Percentiles rank a stretch among this genome's conserved stretches.
Conservation (phyloP, 768 basidiomycete genomes). For the Russula griseocarnosa region DNA sequence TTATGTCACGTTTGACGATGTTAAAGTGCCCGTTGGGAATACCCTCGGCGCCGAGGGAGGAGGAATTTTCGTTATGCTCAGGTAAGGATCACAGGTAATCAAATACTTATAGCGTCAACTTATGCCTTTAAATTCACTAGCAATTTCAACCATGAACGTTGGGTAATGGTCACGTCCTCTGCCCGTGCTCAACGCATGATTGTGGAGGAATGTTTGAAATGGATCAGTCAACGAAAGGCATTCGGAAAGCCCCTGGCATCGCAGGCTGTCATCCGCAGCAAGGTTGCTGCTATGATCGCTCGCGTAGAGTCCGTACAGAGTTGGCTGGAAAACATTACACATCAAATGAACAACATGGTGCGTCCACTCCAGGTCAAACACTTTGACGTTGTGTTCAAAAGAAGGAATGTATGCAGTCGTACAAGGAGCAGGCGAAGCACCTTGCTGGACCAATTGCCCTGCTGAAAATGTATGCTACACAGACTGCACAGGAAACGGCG, state of each 20-base stretch:
- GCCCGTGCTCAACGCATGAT: conserved; percentile 59
- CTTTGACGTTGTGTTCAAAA: conserved; percentile 30
- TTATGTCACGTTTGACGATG: conserved; percentile 78
- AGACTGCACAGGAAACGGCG: conserved; percentile 73
- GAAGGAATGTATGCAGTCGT: conserved; percentile 39
- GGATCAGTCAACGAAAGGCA: conserved; percentile 84
- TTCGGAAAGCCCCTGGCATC: conserved; percentile 85
- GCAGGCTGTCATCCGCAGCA: conserved; percentile 83
- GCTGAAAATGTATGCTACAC: conserved; percentile 74
- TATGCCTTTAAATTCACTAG: conserved; percentile 36
- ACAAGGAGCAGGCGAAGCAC: conserved; percentile 66
- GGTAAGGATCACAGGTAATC: conserved; percentile 32
- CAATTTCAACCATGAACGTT: conserved; percentile 95
- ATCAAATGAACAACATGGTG: conserved; percentile 84
- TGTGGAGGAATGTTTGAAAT: conserved; percentile 87
- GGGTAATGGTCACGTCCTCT: conserved; percentile 81
- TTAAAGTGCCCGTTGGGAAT: conserved; percentile 82
- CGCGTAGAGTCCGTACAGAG: conserved; percentile 74
- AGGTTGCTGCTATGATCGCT: conserved; percentile 86
- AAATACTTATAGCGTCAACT: background rate
- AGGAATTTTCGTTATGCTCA: conserved; percentile 62
- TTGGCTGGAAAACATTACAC: conserved; percentile 86
- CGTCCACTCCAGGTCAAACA: conserved; percentile 24
- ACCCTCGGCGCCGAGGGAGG: conserved; percentile 77
- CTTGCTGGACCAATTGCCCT: conserved; percentile 80